These are phyloP conservation scores for Elaphomyces granulatus DNA, from an alignment of 495 filamentous ascomycete species.

Conservation along the genomic window DNA sequence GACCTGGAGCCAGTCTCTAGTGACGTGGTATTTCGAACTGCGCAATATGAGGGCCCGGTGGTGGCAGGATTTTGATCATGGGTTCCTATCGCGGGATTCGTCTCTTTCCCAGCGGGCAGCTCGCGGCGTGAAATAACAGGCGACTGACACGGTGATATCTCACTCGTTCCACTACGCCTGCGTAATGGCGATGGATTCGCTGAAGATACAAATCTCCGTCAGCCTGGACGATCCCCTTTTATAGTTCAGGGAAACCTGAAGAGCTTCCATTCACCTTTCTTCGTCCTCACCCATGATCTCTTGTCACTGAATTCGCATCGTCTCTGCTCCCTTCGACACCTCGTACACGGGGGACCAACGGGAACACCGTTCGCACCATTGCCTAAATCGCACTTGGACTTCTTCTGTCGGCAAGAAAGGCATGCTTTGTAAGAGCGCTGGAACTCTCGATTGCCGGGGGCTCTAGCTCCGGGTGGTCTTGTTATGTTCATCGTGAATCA, in stretches of 20 bases:
- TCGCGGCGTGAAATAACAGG: no score
- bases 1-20: not conserved
- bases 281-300: slow-evolving; percentile 33
- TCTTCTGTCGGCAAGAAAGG: slow-evolving; percentile 32
- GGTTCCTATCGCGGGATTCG: slow-evolving; percentile 4
- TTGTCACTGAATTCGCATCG: slow-evolving; percentile 89
- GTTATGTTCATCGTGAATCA: slow-evolving; percentile 30
- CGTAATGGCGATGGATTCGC: no score
- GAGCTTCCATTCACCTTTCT: no score
- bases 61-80: slow-evolving; percentile 9
- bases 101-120: slow-evolving; percentile 2
- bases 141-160: no score
- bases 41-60: no score
- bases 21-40: no score
- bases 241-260: no score
- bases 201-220: no score
- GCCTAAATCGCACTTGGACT: slow-evolving; percentile 34
- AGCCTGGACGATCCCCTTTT: no score
- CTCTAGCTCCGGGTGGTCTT: slow-evolving; percentile 17
- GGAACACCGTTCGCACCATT: slow-evolving; percentile 58
- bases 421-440: slow-evolving; percentile 38
- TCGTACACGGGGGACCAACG: slow-evolving; percentile 83
- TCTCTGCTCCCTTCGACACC: slow-evolving; percentile 80
- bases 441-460: slow-evolving; percentile 23
- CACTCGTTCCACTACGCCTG: no score